phyloP scores from a whole-genome alignment of 306 rosid genomes.

The Cicer cuneatum region DNA sequence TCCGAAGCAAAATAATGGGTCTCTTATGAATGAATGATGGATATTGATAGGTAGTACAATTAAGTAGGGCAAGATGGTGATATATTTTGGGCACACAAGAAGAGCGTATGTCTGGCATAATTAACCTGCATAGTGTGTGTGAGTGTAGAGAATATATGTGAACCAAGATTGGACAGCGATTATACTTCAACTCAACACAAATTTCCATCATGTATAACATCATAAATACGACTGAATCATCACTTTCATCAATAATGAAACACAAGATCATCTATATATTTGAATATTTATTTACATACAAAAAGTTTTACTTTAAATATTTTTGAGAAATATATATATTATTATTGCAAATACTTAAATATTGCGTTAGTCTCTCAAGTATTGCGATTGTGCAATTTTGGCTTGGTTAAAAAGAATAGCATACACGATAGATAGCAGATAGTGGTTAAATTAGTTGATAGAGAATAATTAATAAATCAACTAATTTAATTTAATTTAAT shows the following conservation, averaged over 20 bases:
- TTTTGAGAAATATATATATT: no score
- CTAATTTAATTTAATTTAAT: no score
- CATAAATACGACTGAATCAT: conserved; percentile 46
- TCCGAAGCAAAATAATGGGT: conserved; percentile 29
- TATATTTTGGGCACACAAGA: conserved; percentile 16
- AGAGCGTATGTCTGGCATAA: background rate
- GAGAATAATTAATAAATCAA: no score
- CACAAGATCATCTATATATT: background rate
- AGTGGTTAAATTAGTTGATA: no score
- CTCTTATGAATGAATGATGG: conserved; percentile 26
- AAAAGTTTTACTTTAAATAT: background rate
- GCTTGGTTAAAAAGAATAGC: no score
- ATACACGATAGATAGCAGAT: no score
- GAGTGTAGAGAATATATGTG: conserved; percentile 38
- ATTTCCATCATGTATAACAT: conserved; percentile 56
- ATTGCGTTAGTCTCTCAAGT: no score
- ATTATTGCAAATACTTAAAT: no score
- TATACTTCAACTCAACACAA: conserved; percentile 51
- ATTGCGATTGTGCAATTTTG: no score
- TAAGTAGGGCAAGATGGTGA: conserved; percentile 45
- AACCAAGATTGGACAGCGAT: conserved; percentile 56
- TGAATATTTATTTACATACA: background rate
- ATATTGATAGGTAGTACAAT: conserved; percentile 39
- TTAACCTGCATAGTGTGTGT: background rate
- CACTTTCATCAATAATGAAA: conserved; percentile 35